A percentile compares a stretch with the other conserved stretches of the same genome.
Conservation (phyloP, 371 early-diverging fungal species). For the Mortierella sp. region DNA sequence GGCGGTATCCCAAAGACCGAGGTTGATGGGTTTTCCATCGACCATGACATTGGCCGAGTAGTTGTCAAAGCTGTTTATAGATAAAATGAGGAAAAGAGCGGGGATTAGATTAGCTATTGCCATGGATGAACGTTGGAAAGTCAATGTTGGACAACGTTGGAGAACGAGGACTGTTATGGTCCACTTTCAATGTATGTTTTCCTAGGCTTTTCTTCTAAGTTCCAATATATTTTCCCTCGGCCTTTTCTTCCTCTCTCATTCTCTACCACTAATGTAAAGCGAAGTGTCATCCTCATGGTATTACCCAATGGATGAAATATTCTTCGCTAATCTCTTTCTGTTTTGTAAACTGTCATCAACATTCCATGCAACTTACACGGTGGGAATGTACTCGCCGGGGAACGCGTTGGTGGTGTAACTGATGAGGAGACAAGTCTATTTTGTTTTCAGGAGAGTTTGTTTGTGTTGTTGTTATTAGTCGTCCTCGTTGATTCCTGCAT, state of each 20-base stretch:
- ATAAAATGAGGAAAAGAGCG: conserved; percentile 11
- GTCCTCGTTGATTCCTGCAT: neutral
- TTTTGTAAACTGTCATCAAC: no score
- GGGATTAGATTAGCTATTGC: neutral
- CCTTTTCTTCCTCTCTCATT: no score
- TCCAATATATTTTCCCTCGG: no score
- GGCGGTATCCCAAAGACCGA: conserved; percentile 99
- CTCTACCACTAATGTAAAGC: no score
- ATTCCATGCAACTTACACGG: conserved; percentile 82
- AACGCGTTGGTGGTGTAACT: conserved; percentile 98
- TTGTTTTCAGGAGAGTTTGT: neutral
- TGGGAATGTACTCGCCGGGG: conserved; percentile 98
- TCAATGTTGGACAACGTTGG: neutral
- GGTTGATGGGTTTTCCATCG: conserved; percentile 94
- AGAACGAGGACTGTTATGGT: neutral
- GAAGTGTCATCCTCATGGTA: no score
- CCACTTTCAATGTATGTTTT: no score
- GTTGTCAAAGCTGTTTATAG: conserved; percentile 90
- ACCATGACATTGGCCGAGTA: conserved; percentile 95
- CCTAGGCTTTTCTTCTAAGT: neutral
- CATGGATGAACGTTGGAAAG: neutral
- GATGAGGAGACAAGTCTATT: conserved; percentile 95
- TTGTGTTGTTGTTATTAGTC: neutral
- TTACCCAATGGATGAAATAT: no score
- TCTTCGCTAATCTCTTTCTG: no score